Conservation (phyloP, 495 filamentous ascomycete species). For the Hypoxylon cercidicola region DNA sequence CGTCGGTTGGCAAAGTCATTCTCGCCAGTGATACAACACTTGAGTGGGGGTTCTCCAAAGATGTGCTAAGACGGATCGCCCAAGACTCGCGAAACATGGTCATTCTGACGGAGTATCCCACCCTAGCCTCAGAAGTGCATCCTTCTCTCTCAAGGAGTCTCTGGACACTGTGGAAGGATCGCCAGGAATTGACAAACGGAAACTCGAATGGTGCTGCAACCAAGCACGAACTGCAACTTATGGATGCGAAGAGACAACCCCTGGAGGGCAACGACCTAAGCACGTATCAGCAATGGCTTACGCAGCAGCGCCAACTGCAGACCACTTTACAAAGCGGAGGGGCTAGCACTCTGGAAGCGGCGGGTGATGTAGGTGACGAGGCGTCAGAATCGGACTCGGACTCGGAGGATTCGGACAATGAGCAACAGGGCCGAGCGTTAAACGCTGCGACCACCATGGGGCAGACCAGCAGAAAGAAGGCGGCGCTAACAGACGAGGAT, state of each 20-base stretch:
- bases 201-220: constrained; percentile 70
- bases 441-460: constrained; percentile 86
- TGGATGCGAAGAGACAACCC: constrained; percentile 67
- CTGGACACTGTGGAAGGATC: constrained; percentile 79
- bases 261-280: constrained; percentile 78
- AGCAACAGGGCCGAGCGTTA: constrained; percentile 90
- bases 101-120: constrained; percentile 79
- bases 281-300: constrained; percentile 90
- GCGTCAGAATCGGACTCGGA: constrained; percentile 80
- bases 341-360: constrained; percentile 70
- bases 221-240: constrained; percentile 64
- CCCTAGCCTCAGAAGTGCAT: constrained; percentile 45
- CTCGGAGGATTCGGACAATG: constrained; percentile 87
- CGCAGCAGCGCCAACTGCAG: constrained; percentile 81
- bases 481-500: constrained; percentile 83
- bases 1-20: constrained; percentile 74
- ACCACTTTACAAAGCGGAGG: constrained; percentile 76
- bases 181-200: constrained; percentile 69
- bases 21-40: constrained; percentile 89
- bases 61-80: constrained; percentile 79
- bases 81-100: constrained; percentile 81
- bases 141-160: constrained; percentile 66
- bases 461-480: constrained; percentile 82
- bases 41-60: constrained; percentile 94
- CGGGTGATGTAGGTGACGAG: constrained; percentile 85